A percentile compares a stretch with the other conserved stretches of the same genome.
Conservation (phyloP, 2,329 filamentous ascomycete species). For the Cryphonectria naterciae region DNA sequence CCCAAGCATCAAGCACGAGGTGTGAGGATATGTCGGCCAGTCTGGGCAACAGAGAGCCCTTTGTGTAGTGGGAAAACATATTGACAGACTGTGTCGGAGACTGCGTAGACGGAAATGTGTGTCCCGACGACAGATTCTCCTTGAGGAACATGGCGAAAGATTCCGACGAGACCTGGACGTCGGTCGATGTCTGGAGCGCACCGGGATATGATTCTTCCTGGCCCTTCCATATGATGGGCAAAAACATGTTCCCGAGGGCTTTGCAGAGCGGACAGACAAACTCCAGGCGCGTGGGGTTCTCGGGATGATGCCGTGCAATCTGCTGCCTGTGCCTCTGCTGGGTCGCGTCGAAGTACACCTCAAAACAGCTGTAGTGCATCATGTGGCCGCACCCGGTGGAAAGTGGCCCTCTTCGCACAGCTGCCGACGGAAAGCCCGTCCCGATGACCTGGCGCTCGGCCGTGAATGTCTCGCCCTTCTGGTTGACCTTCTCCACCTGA, state of each 20-base stretch:
- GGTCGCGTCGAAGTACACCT: conserved; percentile 85
- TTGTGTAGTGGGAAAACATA: conserved; percentile 45
- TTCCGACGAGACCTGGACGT: conserved; percentile 33
- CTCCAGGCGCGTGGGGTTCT: conserved; percentile 76
- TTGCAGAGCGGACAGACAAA: conserved; percentile 98
- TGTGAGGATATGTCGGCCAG: conserved; percentile 45
- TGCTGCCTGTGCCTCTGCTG: conserved; percentile 84
- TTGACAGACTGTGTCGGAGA: conserved; percentile 33
- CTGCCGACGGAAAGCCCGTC: conserved; percentile 79
- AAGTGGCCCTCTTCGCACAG: conserved; percentile 74
- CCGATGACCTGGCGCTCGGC: conserved; percentile 82
- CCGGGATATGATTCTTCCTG: conserved; percentile 84
- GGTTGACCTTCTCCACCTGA: conserved; percentile 74
- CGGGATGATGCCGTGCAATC: conserved; percentile 92
- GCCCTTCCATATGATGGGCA: conserved; percentile 94
- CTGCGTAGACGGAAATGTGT: not conserved
- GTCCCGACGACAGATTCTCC: conserved; percentile 23
- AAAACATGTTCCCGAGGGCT: conserved; percentile 89
- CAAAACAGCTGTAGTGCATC: conserved; percentile 97
- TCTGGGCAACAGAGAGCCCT: conserved; percentile 43
- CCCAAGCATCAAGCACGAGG: conserved; percentile 48
- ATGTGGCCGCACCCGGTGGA: conserved; percentile 95
- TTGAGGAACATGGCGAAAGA: conserved; percentile 68
- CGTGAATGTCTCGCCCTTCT: conserved; percentile 70
- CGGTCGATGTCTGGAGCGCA: conserved; percentile 60